Evolutionary conservation across 2,329 filamentous ascomycete species (phyloP), one percentile per base, ranked within the genome.

Genomic region (Ascomycota sp.): DNA sequence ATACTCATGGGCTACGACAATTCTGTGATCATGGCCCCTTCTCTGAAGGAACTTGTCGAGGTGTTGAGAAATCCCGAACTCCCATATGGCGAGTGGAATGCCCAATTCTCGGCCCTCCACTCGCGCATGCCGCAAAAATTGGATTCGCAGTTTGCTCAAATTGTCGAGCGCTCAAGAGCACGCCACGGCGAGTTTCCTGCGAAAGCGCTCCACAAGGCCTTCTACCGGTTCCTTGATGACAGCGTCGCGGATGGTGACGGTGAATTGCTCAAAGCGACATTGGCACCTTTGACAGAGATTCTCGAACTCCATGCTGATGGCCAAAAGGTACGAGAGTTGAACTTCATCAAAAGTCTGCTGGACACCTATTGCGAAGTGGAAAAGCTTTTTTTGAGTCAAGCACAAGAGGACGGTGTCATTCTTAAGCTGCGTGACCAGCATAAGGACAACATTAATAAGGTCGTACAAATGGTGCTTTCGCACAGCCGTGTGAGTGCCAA

Each of bases 1-100:
- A 95, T 98, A 40, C 69, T 98, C 11, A 64, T 75, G 43, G 89
- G 89, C 35, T 98, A 82, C 47, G 89, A 98, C 57, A 98, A 98
- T 65, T 86, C 92, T 41, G 76, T 94, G 40, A 83, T 95, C 53
- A 93, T 98, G 86, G 68, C 71, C 30, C 56, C 71, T 35, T 89
- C 83, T 2, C 63, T 98, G 15, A 82, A 80, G 55, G 80, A 89
- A 48, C 63, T 95, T 23, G 74, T 94, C n/a, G 71, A 82, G 35
- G 85, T 98, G 8, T 69, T 98, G 15, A 75, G 86, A 25, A 71
- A 93, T 45, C 73, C 78, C 2, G 85, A 94, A 44, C 67, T 98
- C 37, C 89, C 89, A 2, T 98, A 89, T 50, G 83, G 86, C 51
- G 83, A 98, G 54, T 98, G 86, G 81, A 83, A 78, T 38, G 79